A percentile compares a stretch with the other conserved stretches of the same genome.
Evolutionary conservation across 116 monocot genomes (phyloP).

Genomic region (Posidonia oceanica): DNA sequence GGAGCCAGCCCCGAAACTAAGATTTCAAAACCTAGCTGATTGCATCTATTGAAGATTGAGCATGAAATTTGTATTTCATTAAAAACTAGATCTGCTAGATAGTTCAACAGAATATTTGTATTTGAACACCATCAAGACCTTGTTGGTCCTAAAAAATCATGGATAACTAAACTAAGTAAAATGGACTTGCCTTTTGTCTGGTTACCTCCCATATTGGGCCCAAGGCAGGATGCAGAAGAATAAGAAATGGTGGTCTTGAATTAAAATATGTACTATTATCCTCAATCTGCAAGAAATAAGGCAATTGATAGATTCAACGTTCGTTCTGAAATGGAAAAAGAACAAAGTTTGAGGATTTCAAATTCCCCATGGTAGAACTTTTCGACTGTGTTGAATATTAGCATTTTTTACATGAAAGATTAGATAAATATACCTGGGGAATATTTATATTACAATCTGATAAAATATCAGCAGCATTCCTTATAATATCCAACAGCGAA

Average conservation of each 20-base stretch:
- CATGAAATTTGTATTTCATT: too few relatives aligned
- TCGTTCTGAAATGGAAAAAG: not conserved
- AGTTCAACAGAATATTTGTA: too few relatives aligned
- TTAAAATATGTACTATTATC: slow-evolving; percentile 65
- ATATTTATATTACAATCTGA: slow-evolving; percentile 60
- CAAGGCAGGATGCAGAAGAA: slow-evolving; percentile 92
- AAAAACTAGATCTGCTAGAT: too few relatives aligned
- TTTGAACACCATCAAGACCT: too few relatives aligned
- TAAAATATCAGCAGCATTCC: slow-evolving; percentile 84
- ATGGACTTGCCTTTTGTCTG: slow-evolving; percentile 57
- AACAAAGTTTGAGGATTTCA: too few relatives aligned
- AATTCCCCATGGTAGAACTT: too few relatives aligned
- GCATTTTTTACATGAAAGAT: not conserved
- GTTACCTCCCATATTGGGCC: slow-evolving; percentile 95
- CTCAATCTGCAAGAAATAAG: slow-evolving; percentile 36
- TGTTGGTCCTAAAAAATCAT: too few relatives aligned
- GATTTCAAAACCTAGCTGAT: too few relatives aligned
- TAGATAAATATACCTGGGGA: slow-evolving; percentile 47
- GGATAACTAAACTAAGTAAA: not conserved
- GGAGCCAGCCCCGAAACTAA: too few relatives aligned
- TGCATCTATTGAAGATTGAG: too few relatives aligned
- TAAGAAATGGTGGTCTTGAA: slow-evolving; percentile 83
- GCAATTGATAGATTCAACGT: not conserved
- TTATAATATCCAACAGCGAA: slow-evolving; percentile 71
- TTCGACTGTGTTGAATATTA: too few relatives aligned